phyloP scores from a whole-genome alignment of 805 yeast species.

The Lipomyces starkeyi region DNA sequence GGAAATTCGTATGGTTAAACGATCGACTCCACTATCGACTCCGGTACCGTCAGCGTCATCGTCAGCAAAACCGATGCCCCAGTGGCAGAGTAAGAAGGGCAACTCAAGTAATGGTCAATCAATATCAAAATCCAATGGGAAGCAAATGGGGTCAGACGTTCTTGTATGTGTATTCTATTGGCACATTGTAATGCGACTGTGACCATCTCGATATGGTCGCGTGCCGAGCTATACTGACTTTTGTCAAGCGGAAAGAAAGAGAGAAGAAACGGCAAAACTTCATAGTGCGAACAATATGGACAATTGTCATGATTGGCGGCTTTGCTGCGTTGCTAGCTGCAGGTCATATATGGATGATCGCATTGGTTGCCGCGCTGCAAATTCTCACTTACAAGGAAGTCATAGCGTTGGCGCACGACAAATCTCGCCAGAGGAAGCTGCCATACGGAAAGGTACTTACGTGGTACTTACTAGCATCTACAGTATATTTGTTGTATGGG shows the following conservation, averaged over 20 bases:
- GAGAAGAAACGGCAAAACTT: conserved; percentile 82
- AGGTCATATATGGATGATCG: conserved; percentile 84
- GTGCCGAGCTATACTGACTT: not conserved
- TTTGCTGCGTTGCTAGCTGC: conserved; percentile 73
- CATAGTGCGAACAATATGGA: conserved; percentile 88
- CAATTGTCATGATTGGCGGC: conserved; percentile 82
- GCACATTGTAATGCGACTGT: not conserved
- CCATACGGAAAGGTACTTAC: conserved; percentile 54
- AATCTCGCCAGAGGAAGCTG: conserved; percentile 78
- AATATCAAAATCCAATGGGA: not conserved
- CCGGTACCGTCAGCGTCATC: not conserved
- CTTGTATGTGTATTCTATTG: not conserved
- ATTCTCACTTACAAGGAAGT: conserved; percentile 88
- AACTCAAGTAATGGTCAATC: not conserved
- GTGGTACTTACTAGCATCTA: conserved; percentile 68
- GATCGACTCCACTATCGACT: not conserved
- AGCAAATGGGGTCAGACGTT: not conserved
- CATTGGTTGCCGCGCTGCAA: conserved; percentile 73
- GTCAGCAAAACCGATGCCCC: not conserved
- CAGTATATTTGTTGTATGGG: conserved; percentile 89
- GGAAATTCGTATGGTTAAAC: not conserved
- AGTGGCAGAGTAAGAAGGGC: not conserved
- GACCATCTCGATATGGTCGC: too few relatives aligned
- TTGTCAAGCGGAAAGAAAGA: conserved; percentile 47
- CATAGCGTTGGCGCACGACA: conserved; percentile 82